phyloP scores from a whole-genome alignment of 805 yeast species.

The Zygosaccharomyces bisporus region DNA sequence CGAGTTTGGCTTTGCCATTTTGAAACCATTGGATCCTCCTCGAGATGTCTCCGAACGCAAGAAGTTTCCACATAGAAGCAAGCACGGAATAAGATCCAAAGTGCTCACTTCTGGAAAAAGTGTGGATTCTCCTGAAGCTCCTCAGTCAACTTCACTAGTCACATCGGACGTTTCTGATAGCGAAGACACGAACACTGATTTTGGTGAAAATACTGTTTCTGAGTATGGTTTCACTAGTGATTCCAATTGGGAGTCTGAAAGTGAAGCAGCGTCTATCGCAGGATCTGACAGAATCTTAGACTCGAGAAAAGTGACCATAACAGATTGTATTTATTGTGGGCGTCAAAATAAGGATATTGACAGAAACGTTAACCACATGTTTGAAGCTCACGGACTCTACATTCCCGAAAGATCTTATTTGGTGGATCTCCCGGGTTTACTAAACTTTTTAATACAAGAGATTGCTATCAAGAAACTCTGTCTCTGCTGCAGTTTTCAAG shows the following conservation, averaged over 20 bases:
- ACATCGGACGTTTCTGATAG: conserved; percentile 51
- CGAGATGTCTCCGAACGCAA: not conserved
- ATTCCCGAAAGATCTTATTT: conserved; percentile 79
- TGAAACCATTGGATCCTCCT: conserved; percentile 26
- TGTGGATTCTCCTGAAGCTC: not conserved
- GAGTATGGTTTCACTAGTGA: conserved; percentile 46
- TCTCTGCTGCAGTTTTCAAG: conserved; percentile 76
- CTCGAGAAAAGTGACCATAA: conserved; percentile 38
- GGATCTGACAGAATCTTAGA: conserved; percentile 28
- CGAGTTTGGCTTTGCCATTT: conserved; percentile 40
- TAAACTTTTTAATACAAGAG: conserved; percentile 73
- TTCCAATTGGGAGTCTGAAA: conserved; percentile 34
- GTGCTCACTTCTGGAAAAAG: conserved; percentile 2
- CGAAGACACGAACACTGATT: conserved; percentile 36
- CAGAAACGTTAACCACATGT: conserved; percentile 71
- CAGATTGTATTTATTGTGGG: conserved; percentile 58
- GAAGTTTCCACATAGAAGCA: not conserved
- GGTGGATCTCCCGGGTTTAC: conserved; percentile 63
- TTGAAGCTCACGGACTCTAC: conserved; percentile 73
- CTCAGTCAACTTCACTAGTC: conserved; percentile 45
- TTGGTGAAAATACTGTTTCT: conserved; percentile 47
- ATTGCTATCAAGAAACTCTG: conserved; percentile 83
- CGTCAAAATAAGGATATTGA: conserved; percentile 50
- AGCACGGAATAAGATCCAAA: not conserved
- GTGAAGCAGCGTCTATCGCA: conserved; percentile 31